Base-by-base conservation (phyloP, 2,329 filamentous ascomycete genomes). In the Penicillium carneum region DNA sequence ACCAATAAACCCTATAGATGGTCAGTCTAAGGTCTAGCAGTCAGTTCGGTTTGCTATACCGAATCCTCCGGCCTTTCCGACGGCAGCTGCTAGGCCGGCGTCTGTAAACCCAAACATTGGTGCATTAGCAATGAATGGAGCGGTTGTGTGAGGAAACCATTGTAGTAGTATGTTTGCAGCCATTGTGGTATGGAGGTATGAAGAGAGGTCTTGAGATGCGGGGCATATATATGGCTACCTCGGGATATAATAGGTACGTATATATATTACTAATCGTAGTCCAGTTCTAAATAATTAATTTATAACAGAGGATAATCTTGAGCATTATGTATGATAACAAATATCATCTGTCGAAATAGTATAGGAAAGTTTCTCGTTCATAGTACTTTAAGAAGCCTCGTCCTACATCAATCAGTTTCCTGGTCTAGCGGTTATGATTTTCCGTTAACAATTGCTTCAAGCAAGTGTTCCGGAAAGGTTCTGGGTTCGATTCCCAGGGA, bases 21-120 rank as follows among this genome's bases (percentile, higher is more conserved):
- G 9, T 59, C 11, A 55, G 36, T 31, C 8, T n/a, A 10, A n/a
- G 8, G 8, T n/a, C 11, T 36, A 31, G n/a, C 6, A 42, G 11
- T 8, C 10, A 34, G 52, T 8, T 29, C 1, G 16, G 29, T 9
- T 7, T 39, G 23, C 16, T 60, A 11, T 63, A 69, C 68, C 67
- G 3, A 70, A 50, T 39, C 68, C 67, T 7, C 64, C 62, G n/a
- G 66, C 58, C 34, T 59, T 64, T 12, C 59, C 64, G 20, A 69
- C 64, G 5, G 66, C 58, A 29, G 60, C 56, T 36, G 66, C 67
- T 18, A 69, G 45, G 16, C 20, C 7, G 39, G 26, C 54, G 20
- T 69, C 66, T 9, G 68, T 42, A 36, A 64, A 69, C 16, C 68
- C 68, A 33, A 67, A 57, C 68, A 70, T 70, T 8, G 68, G 68